Evolutionary conservation across 805 yeast genomes (phyloP), one percentile per base, ranked within the genome.

Genomic region (Scheffersomyces coipomensis): DNA sequence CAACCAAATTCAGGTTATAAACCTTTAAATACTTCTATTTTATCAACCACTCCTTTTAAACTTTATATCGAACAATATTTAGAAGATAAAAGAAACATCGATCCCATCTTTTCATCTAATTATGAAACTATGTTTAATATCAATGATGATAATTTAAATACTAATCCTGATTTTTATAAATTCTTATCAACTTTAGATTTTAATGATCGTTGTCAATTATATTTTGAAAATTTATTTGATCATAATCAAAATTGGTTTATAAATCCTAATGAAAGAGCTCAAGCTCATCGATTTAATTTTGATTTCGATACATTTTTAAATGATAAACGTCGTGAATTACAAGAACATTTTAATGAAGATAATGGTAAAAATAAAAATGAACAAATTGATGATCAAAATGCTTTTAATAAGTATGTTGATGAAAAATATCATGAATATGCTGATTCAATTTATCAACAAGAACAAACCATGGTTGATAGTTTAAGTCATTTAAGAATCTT

Each of bases 241-340:
- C 30, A 39, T 8, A 57, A 74, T 36, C 64, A 67, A 17, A 65
- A 73, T 26, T 78, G 84, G 84, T 60, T 56, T 37, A 41, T 71
- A 5, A 47, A 66, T 30, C 73, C 73, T 1, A 48, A 61, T 33
- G 47, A 47, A 25, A 39, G 54, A 16, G 49, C 48, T 3, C 44
- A 52, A 19, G 60, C 57, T 3, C 46, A 64, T 23, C 60, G 63
- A 37, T 56, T 52, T 15, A 47, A 52, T 1, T 71, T 62, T 43
- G 47, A 57, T 12, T 66, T 55, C 25, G 58, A 60, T 3, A 47
- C 55, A 17, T 62, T 52, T 36, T 61, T 61, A 29, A 47, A 41
- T 10, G 39, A 47, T 16, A 52, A 49, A 18, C 46, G 55, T 22
- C 52, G 54, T 3, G 55, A 51, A 5, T 61, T 51, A 31, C 64